These are phyloP conservation scores for Penicillium nucicola DNA, from an alignment of 495 filamentous ascomycete genomes.

Conservation along the genomic window DNA sequence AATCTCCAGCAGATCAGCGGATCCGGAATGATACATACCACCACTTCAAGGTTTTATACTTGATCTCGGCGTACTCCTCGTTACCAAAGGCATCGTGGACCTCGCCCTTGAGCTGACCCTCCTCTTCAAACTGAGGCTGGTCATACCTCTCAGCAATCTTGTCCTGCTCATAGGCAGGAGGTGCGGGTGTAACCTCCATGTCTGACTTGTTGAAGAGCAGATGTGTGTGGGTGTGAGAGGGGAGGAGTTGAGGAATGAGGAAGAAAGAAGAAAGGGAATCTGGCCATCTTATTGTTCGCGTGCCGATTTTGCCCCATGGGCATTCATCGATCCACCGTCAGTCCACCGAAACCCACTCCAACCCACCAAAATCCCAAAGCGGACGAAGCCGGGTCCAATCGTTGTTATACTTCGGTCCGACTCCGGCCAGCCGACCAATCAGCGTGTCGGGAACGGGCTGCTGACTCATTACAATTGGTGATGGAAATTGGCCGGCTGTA, in stretches of 20 bases:
- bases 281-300: constrained; percentile 3
- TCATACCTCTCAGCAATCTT: constrained; percentile 19
- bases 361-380: constrained; percentile 5
- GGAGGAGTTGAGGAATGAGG: background rate
- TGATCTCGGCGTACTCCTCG: constrained; percentile 41
- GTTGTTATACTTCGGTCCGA: background rate
- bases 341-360: constrained; percentile 1
- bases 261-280: background rate
- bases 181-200: constrained; percentile 22
- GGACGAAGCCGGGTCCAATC: background rate
- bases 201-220: constrained; percentile 3
- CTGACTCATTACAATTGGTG: constrained; percentile 8
- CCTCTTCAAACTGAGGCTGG: constrained; percentile 18
- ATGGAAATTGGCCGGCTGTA: background rate
- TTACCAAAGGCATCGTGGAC: constrained; percentile 41
- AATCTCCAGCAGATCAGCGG: background rate
- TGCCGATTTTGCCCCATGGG: background rate
- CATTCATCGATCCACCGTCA: background rate
- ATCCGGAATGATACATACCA: constrained; percentile 29
- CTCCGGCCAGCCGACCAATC: background rate
- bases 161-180: constrained; percentile 20
- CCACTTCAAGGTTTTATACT: constrained; percentile 48
- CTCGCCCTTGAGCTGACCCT: constrained; percentile 35
- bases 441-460: background rate
- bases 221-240: background rate